Conservation (phyloP, 148 eudicot species). For the Limonium bicolor region DNA sequence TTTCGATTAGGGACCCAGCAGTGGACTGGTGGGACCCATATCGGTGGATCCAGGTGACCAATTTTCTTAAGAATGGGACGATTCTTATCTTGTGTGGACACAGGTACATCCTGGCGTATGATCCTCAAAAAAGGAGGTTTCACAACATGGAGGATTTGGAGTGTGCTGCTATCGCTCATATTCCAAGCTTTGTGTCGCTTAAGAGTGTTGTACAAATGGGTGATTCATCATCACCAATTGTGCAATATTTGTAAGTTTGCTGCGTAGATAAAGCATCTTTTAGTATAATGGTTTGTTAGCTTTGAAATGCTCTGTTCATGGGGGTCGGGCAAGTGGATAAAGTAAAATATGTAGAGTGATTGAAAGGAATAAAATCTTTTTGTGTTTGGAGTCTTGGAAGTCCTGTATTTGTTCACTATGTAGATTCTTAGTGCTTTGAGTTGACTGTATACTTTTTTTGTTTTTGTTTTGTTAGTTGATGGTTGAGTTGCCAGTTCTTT, state of each 20-base stretch:
- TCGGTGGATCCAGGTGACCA: conserved; percentile 21
- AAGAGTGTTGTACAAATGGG: conserved; percentile 9
- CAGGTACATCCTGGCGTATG: conserved; percentile 11
- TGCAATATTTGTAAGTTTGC: conserved; percentile 6
- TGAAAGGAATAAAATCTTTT: no score
- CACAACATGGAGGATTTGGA: neutral
- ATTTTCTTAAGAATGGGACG: conserved; percentile 6
- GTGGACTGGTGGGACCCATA: conserved; percentile 32
- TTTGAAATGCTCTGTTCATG: no score
- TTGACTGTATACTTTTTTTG: no score
- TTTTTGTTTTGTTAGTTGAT: no score
- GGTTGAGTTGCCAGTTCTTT: no score
- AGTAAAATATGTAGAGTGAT: no score
- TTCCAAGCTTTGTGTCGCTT: conserved; percentile 18
- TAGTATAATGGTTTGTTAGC: no score
- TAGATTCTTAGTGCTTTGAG: no score
- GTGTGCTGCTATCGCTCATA: conserved; percentile 12
- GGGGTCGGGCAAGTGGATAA: no score
- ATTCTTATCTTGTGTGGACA: conserved; percentile 15
- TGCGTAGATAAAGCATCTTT: no score
- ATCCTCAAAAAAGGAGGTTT: conserved; percentile 2
- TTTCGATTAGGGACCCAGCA: conserved; percentile 20
- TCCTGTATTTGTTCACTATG: no score
- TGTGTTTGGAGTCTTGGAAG: no score
- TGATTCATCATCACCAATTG: neutral